Percentiles rank a stretch among this genome's conserved stretches.
Evolutionary conservation across 2,329 filamentous ascomycete genomes (phyloP).

Genomic region (Aspergillus hiratsukae): DNA sequence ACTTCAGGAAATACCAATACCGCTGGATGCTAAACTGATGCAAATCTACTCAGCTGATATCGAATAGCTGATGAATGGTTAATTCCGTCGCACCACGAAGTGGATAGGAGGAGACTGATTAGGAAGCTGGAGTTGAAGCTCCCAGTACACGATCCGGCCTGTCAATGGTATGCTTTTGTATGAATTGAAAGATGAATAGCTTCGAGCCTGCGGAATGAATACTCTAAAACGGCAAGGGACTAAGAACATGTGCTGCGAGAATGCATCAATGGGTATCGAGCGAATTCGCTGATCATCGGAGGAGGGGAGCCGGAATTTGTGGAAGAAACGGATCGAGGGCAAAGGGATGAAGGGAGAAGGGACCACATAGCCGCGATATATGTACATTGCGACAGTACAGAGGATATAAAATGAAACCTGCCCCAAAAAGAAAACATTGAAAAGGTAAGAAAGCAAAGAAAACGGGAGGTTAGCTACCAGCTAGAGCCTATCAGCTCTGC

Average conservation of each 20-base stretch:
- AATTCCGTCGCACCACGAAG: no score
- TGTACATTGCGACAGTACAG: slow-evolving; percentile 16
- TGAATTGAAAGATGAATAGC: slow-evolving; percentile 19
- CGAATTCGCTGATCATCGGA: slow-evolving; percentile 23
- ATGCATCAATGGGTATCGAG: slow-evolving; percentile 30
- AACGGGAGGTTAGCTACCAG: slow-evolving; percentile 1
- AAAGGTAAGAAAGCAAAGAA: background rate
- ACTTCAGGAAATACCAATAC: background rate
- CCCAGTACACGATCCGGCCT: background rate
- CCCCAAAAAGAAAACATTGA: background rate
- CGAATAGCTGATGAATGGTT: no score
- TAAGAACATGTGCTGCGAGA: slow-evolving; percentile 13
- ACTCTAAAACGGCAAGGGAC: slow-evolving; percentile 8
- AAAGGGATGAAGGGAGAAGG: background rate
- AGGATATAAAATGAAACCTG: slow-evolving; percentile 1
- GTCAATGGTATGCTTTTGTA: background rate
- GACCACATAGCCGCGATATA: slow-evolving; percentile 18
- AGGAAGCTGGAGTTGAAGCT: background rate
- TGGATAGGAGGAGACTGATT: background rate
- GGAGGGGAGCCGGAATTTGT: slow-evolving; percentile 9
- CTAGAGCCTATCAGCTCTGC: slow-evolving; percentile 20
- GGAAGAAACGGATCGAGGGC: background rate
- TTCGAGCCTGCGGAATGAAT: slow-evolving; percentile 32
- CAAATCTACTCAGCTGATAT: background rate
- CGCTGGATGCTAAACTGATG: background rate